Evolutionary conservation across 2,329 filamentous ascomycete species (phyloP), one percentile per base, ranked within the genome.

Genomic region (Phialophora tarda): DNA sequence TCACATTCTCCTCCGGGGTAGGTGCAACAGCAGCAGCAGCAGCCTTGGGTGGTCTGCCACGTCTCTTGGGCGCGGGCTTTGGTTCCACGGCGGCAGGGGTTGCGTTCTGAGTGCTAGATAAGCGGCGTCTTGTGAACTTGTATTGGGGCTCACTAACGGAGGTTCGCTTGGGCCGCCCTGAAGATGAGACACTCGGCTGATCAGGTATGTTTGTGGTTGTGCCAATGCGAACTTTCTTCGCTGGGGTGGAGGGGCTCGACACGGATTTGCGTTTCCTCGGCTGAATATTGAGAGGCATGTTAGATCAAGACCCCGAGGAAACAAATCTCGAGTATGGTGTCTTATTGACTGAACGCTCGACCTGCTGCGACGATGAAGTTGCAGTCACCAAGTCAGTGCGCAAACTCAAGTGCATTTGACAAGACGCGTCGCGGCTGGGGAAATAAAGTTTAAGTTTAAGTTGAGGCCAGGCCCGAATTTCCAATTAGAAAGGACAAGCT

Each of bases 171-270:
- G 70, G 68, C 17, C 71, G 62, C 17, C 71, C 69, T 24, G 61
- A 26, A 21, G 64, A 38, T 17, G 66, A 64, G n/a, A 59, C 28
- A 28, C 17, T 17, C 30, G 28, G 23, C 28, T 21, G 50, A 38
- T 69, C 61, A 41, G 59, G 57, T 32, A 65, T 65, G 11, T 59
- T 38, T 28, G 62, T 58, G 12, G 59, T 57, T n/a, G 50, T 44
- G 44, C 60, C 65, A 23, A 69, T 67, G 23, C 69, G 67, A 60
- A 65, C 69, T 50, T 66, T 69, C 64, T 71, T 71, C 24, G 55
- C 56, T 8, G 64, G 51, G 5, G 63, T 47, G 38, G 47, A 34
- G 10, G 53, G n/a, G 7, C 23, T 30, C 21, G 63, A 53, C 7
- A 63, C 24, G 34, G 62, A 64, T 56, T 71, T 69, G 44, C 70